These are phyloP conservation scores for Cavenderia fasciculata DNA, from an alignment of 78 protist species.

Conservation along the genomic window DNA sequence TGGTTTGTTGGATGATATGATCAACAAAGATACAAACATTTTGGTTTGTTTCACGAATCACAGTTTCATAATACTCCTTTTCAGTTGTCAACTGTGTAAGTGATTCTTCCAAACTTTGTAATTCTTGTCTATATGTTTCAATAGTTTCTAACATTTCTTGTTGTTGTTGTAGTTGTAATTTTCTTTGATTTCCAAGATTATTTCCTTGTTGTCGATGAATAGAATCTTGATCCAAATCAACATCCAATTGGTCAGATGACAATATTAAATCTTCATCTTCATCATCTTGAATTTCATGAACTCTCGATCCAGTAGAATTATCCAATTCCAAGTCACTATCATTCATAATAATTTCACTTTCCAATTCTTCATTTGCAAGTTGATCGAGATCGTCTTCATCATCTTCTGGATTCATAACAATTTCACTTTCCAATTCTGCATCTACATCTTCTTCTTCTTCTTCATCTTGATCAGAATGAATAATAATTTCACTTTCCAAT, in stretches of 20 bases:
- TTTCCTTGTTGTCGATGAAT: no score
- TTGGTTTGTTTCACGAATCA: no score
- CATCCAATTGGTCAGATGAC: no score
- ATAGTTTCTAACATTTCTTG: neutral
- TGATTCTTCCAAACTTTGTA: neutral
- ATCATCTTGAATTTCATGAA: neutral
- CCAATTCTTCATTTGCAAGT: neutral
- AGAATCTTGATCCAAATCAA: no score
- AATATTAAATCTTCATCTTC: neutral
- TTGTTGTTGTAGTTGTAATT: no score
- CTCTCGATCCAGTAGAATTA: neutral
- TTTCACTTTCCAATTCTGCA: neutral
- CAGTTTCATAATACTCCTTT: no score
- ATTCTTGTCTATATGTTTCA: neutral
- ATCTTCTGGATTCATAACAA: neutral
- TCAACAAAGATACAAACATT: no score
- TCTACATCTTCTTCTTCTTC: conserved; percentile 39
- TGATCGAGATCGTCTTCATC: conserved; percentile 42
- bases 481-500: neutral
- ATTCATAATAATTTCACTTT: neutral
- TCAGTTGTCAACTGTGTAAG: no score
- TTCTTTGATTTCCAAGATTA: no score
- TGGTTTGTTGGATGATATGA: no score
- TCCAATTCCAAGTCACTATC: no score
- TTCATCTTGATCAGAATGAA: conserved; percentile 6